phyloP scores from a whole-genome alignment of 2,329 filamentous ascomycete genomes.

The Pseudogymnoascus sp. region DNA sequence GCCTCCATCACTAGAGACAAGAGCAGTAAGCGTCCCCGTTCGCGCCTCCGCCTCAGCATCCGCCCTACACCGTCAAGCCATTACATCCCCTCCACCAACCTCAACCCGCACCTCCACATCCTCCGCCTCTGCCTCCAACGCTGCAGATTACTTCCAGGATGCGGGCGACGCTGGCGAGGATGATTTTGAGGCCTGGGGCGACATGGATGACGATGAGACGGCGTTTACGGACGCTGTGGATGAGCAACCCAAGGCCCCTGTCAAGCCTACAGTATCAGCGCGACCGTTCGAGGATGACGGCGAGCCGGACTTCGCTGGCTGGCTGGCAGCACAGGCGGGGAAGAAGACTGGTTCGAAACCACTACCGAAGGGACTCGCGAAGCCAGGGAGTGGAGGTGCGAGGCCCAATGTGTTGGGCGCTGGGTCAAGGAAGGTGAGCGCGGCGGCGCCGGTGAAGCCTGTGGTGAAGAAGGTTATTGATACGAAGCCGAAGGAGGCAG shows the following conservation, averaged over 20 bases:
- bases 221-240: conserved; percentile 34
- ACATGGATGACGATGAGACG: conserved; percentile 49
- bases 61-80: conserved; percentile 51
- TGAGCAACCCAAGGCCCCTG: conserved; percentile 18
- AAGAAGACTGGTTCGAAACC: conserved; percentile 51
- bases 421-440: conserved; percentile 24
- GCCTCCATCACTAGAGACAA: conserved; percentile 32
- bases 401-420: conserved; percentile 29
- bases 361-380: conserved; percentile 76
- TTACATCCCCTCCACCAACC: conserved; percentile 43
- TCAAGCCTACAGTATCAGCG: conserved; percentile 21
- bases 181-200: conserved; percentile 68
- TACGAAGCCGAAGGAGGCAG: conserved; percentile 54
- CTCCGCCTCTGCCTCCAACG: conserved; percentile 33
- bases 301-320: conserved; percentile 93
- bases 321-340: conserved; percentile 78
- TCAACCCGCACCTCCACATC: conserved; percentile 42
- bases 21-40: conserved; percentile 29
- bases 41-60: conserved; percentile 46
- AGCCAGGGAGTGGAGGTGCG: conserved; percentile 38
- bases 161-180: conserved; percentile 50
- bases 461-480: conserved; percentile 58
- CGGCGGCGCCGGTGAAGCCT: conserved; percentile 29
- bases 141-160: conserved; percentile 48
- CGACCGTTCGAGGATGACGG: conserved; percentile 70